Evolutionary conservation across 2,329 filamentous ascomycete species (phyloP).

Genomic region (Colletotrichum salicis): DNA sequence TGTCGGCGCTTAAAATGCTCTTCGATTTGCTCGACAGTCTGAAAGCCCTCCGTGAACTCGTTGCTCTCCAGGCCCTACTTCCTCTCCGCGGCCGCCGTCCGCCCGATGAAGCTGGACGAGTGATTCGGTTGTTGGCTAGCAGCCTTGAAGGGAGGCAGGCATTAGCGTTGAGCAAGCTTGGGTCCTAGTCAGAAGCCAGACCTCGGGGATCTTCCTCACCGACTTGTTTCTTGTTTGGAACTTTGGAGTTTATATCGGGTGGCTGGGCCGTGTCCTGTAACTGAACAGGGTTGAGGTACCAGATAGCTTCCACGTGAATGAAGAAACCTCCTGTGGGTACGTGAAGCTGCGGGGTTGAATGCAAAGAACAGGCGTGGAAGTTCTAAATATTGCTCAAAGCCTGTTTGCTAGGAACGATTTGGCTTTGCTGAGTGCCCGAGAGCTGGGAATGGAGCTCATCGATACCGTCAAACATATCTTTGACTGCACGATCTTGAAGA

Average conservation of each 20-base stretch:
- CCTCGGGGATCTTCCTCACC: conserved; percentile 7
- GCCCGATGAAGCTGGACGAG: background rate
- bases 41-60: background rate
- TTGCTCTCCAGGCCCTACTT: conserved; percentile 3
- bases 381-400: background rate
- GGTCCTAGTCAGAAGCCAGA: conserved; percentile 10
- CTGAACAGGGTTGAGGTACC: background rate
- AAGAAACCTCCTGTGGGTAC: background rate
- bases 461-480: background rate
- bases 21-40: conserved; percentile 17
- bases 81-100: background rate
- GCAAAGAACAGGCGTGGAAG: background rate
- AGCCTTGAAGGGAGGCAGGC: conserved; percentile 10
- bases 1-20: conserved; percentile 38
- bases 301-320: conserved; percentile 1
- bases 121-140: conserved; percentile 24
- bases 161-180: conserved; percentile 30
- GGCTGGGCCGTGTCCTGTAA: background rate
- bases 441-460: background rate
- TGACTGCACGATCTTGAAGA: background rate
- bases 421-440: background rate
- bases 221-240: conserved; percentile 3
- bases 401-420: background rate
- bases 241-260: background rate
- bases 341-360: background rate